Evolutionary conservation across 164 flowering plant species (phyloP), one percentile per base, ranked within the genome.

Genomic region (Malania oleifera): DNA sequence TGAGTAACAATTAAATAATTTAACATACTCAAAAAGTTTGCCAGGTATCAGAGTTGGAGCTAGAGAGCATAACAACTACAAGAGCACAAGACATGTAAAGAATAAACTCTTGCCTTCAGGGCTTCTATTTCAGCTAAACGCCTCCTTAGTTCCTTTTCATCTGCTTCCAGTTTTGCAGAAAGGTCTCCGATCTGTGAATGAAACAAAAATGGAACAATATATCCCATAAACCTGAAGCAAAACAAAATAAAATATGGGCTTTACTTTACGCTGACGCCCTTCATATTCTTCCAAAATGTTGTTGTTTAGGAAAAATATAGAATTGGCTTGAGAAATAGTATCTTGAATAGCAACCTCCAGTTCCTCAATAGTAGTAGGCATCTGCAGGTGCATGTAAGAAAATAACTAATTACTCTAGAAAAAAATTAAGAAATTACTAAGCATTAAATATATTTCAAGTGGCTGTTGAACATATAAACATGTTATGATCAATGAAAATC

Each of bases 321-420:
- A 88, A 75, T 88, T 88, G 54, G 99, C 97, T 68, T 93, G 79
- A 67, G 89, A 71, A 38, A 72, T 71, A 62, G 64, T 75, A 68
- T 88, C 99, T 57, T 83, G 80, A 64, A 93, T 93, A 17, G 92
- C 87, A 57, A 86, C 91, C 61, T 90, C 83, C 72, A 93, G 54
- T 43, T 93, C 99, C 72, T 93, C 99, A 65, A 93, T 68, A 17
- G 97, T 93, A 52, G 81, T 47, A 52, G 99, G 99, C 99, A 93
- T 88, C 99, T 93, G 65, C 51, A 63, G 14, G 58, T 39, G n/a
- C n/a, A n/a, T n/a, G n/a, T n/a, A n/a, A n/a, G n/a, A n/a, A n/a
- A n/a, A n/a, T n/a, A n/a, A n/a, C n/a, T n/a, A n/a, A n/a, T n/a
- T n/a, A n/a, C n/a, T n/a, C n/a, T n/a, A n/a, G n/a, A n/a, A n/a